These are phyloP conservation scores for Colletotrichum higginsianum DNA, from an alignment of 2,329 filamentous ascomycete species.

Conservation along the genomic window DNA sequence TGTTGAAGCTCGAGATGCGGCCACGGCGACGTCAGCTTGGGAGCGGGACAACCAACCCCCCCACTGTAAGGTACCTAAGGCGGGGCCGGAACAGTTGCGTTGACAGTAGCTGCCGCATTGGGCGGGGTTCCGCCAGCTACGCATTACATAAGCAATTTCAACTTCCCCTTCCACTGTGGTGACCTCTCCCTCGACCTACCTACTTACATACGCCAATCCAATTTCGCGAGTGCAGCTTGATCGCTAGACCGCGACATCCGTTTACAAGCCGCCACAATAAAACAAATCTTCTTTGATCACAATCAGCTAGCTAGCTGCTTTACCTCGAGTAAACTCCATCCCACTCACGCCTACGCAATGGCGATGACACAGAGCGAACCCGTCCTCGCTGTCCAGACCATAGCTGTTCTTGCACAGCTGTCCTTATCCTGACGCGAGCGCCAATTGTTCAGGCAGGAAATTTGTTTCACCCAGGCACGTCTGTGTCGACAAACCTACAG, in stretches of 20 bases:
- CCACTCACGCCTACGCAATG: neutral
- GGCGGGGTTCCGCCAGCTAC: conserved; percentile 28
- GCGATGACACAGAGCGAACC: neutral
- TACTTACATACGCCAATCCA: neutral
- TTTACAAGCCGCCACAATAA: neutral
- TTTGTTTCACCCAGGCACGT: conserved; percentile 49
- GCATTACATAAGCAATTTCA: neutral
- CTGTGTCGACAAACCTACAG: conserved; percentile 57
- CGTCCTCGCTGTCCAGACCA: neutral
- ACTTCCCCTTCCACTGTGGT: too few species aligned
- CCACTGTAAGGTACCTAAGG: neutral
- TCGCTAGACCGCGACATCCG: neutral
- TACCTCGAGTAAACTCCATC: neutral
- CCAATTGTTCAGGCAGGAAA: conserved; percentile 54
- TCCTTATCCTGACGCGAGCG: neutral
- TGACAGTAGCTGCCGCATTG: neutral
- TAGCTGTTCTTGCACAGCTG: neutral
- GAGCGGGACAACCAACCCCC: too few species aligned
- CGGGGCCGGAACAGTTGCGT: conserved; percentile 10
- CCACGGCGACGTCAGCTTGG: conserved; percentile 35
- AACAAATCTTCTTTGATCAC: neutral
- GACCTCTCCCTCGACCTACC: too few species aligned
- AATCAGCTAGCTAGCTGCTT: neutral
- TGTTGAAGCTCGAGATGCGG: conserved; percentile 32
- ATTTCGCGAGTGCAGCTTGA: neutral